phyloP scores from a whole-genome alignment of 345 rosid genomes.

The Eutrema yunnanense region DNA sequence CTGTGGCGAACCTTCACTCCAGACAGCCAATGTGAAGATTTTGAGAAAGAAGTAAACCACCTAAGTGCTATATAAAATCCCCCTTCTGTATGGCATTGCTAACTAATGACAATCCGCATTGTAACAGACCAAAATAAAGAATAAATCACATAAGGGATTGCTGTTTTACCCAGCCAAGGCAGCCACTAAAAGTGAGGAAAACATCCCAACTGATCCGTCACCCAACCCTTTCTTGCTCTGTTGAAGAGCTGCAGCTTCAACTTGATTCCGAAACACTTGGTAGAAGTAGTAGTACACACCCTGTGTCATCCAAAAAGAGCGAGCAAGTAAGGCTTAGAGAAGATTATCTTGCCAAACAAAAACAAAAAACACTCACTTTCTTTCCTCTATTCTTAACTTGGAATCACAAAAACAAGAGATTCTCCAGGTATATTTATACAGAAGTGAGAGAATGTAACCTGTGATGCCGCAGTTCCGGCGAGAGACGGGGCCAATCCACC shows the following conservation, averaged over 20 bases:
- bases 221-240: slow-evolving; percentile 61
- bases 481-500: slow-evolving; percentile 87
- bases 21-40: neutral
- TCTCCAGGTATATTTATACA: neutral
- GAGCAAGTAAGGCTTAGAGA: slow-evolving; percentile 25
- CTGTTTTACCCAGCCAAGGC: slow-evolving; percentile 77
- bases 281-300: slow-evolving; percentile 99
- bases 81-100: neutral
- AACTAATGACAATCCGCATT: neutral
- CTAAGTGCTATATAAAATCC: neutral
- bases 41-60: neutral
- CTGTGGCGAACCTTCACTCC: neutral
- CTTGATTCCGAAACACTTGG: slow-evolving; percentile 97
- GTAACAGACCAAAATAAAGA: neutral
- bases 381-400: neutral
- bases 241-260: slow-evolving; percentile 61
- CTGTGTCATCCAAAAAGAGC: slow-evolving; percentile 52
- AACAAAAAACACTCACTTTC: neutral
- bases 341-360: neutral
- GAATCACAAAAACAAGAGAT: neutral
- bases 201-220: slow-evolving; percentile 95
- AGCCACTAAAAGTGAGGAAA: slow-evolving; percentile 89
- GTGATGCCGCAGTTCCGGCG: slow-evolving; percentile 91
- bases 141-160: neutral
- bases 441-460: slow-evolving; percentile 36